Conservation (phyloP, 148 eudicot genomes). For the Linanthus parryae region DNA sequence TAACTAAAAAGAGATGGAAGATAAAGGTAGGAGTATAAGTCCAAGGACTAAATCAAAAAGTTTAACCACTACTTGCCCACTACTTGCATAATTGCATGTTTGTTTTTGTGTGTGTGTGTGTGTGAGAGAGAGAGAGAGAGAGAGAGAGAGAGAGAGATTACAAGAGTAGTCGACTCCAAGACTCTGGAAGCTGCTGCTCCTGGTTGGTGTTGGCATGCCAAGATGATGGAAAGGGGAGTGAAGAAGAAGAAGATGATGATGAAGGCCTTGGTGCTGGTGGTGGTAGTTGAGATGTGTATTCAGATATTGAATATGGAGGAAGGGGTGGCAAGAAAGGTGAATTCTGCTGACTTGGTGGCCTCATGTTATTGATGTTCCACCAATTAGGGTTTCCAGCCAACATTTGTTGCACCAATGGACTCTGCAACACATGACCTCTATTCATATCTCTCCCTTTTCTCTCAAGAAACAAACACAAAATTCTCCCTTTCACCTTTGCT, state of each 20-base stretch:
- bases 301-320: conserved; percentile 13
- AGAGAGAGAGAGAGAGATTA: conserved; percentile 35
- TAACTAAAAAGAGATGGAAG: too few relatives aligned
- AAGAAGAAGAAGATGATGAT: conserved; percentile 21
- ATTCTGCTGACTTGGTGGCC: conserved; percentile 25
- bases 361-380: conserved; percentile 44
- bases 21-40: too few relatives aligned
- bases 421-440: conserved; percentile 55
- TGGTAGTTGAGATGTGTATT: conserved; percentile 5
- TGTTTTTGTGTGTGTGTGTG: conserved; percentile 7
- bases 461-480: conserved; percentile 9
- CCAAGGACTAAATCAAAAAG: too few relatives aligned
- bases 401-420: conserved; percentile 76
- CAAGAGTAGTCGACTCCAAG: conserved; percentile 77
- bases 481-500: too few relatives aligned
- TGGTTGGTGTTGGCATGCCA: conserved; percentile 31
- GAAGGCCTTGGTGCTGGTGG: conserved; percentile 10
- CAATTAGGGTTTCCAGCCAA: conserved; percentile 60
- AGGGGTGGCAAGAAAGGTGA: conserved; percentile 17
- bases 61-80: too few relatives aligned
- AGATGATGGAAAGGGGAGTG: conserved; percentile 26
- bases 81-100: too few relatives aligned
- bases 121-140: conserved; percentile 17
- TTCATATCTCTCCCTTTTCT: conserved; percentile 37
- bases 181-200: conserved; percentile 51